These are phyloP conservation scores for Tulasnella calospora DNA, from an alignment of 768 basidiomycete species.

Conservation along the genomic window DNA sequence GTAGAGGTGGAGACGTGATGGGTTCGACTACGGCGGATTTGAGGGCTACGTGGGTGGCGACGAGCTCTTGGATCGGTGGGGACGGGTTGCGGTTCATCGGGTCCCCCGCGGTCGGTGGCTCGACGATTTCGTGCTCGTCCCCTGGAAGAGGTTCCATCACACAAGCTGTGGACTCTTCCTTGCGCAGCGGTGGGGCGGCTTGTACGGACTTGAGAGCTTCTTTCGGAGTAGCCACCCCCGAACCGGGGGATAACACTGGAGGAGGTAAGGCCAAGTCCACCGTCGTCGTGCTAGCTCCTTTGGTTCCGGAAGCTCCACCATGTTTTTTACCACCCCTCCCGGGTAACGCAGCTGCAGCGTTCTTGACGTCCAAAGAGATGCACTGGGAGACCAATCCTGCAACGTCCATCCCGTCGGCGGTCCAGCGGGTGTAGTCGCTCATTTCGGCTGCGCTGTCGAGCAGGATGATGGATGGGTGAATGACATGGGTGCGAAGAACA, in stretches of 20 bases:
- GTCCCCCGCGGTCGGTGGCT: not conserved
- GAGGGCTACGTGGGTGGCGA: conserved; percentile 63
- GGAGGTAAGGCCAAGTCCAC: not conserved
- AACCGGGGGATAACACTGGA: not conserved
- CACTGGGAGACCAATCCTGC: conserved; percentile 63
- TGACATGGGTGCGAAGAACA: conserved; percentile 62
- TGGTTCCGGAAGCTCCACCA: not conserved
- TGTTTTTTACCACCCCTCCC: not conserved
- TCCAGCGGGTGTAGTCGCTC: conserved; percentile 61
- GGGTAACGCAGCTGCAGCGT: conserved; percentile 40
- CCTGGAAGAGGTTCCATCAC: not conserved
- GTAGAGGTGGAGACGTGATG: not conserved
- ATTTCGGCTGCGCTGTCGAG: conserved; percentile 62
- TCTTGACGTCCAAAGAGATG: conserved; percentile 60
- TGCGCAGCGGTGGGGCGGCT: not conserved
- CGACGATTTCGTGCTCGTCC: not conserved
- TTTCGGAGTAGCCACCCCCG: conserved; percentile 6
- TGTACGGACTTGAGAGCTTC: conserved; percentile 6
- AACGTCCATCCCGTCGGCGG: conserved; percentile 48
- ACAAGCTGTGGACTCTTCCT: not conserved
- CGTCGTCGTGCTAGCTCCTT: not conserved
- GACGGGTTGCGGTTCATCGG: conserved; percentile 1
- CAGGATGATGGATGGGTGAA: conserved; percentile 63
- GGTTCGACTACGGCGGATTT: conserved; percentile 56
- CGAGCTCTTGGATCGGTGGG: conserved; percentile 65